These are phyloP conservation scores for Aechmea fasciata DNA, from an alignment of 176 grass and related monocot species.

Conservation along the genomic window DNA sequence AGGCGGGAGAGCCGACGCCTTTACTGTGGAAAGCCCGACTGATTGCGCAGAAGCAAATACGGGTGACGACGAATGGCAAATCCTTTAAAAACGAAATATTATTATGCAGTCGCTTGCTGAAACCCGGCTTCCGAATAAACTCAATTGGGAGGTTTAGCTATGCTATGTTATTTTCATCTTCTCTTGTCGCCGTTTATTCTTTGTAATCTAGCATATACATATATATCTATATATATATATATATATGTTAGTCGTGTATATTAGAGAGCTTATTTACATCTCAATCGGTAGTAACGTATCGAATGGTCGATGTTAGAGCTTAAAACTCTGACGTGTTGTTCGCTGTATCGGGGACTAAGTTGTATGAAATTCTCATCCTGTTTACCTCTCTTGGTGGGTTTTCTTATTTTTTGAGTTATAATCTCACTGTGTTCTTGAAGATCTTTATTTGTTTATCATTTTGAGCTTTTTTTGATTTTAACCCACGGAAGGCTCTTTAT, in stretches of 20 bases:
- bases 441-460: too few relatives aligned
- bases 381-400: too few relatives aligned
- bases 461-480: too few relatives aligned
- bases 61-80: constrained; percentile 79
- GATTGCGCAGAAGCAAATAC: constrained; percentile 22
- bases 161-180: neutral
- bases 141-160: neutral
- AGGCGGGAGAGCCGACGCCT: neutral
- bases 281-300: too few relatives aligned
- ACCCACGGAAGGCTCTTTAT: too few relatives aligned
- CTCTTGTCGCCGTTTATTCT: neutral
- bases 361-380: too few relatives aligned
- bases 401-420: too few relatives aligned
- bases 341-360: too few relatives aligned
- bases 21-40: constrained; percentile 28
- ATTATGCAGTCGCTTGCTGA: neutral
- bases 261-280: neutral
- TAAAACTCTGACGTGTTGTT: too few relatives aligned
- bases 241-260: neutral
- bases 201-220: neutral
- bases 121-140: neutral
- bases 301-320: too few relatives aligned
- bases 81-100: constrained; percentile 35
- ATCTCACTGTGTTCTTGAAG: too few relatives aligned
- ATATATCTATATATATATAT: too few relatives aligned